A percentile compares a stretch with the other conserved stretches of the same genome.
Evolutionary conservation across 306 rosid species (phyloP).

Genomic region (Rubus parviflorus): DNA sequence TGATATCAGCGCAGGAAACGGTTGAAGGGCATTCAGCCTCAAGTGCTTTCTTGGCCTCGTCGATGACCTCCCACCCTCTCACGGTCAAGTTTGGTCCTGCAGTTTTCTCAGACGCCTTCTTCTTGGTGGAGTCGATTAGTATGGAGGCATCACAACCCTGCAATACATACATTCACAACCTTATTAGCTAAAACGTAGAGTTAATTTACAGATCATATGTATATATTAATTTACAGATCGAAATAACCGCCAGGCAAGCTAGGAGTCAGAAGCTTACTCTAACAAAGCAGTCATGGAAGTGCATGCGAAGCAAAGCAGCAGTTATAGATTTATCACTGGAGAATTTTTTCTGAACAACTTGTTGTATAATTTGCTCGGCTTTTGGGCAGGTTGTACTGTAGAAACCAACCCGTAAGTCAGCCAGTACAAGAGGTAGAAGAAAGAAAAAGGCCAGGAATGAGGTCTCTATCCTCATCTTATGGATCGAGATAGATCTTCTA

Average conservation of each 20-base stretch:
- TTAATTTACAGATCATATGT: no score
- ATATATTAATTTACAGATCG: no score
- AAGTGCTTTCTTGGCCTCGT: conserved; percentile 38
- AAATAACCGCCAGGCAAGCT: no score
- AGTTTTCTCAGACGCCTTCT: conserved; percentile 27
- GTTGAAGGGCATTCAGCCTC: conserved; percentile 52
- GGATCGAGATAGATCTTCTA: neutral
- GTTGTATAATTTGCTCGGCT: conserved; percentile 42
- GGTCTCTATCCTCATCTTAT: conserved; percentile 13
- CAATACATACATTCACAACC: neutral
- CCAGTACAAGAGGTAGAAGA: conserved; percentile 35
- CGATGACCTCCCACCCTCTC: conserved; percentile 48
- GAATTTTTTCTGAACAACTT: conserved; percentile 40
- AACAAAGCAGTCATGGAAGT: conserved; percentile 65
- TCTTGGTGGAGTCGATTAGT: conserved; percentile 38
- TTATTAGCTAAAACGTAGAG: no score
- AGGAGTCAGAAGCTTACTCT: conserved; percentile 26
- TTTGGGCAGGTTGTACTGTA: conserved; percentile 36
- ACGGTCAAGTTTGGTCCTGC: conserved; percentile 31
- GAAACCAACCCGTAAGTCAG: conserved; percentile 44
- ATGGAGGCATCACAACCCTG: conserved; percentile 68
- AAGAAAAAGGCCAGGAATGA: conserved; percentile 9
- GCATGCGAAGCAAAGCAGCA: conserved; percentile 54
- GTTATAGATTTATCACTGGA: conserved; percentile 36
- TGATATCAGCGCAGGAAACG: conserved; percentile 65